A percentile compares a stretch with the other conserved stretches of the same genome.
phyloP scores from a whole-genome alignment of 1,284 basidiomycete species.

The Cystobasidium slooffiae region DNA sequence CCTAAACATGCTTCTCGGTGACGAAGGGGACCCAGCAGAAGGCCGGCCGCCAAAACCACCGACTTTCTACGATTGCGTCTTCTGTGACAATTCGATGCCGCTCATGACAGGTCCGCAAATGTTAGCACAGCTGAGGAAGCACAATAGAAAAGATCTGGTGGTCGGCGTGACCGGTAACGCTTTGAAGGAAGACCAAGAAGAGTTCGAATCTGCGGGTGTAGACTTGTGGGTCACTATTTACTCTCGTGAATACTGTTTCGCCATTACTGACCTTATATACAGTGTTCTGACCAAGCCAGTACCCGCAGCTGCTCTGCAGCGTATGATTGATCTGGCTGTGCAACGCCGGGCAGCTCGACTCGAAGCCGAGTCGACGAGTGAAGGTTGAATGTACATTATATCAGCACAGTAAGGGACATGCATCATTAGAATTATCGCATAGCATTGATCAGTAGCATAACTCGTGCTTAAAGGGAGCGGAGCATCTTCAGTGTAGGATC shows the following conservation, averaged over 20 bases:
- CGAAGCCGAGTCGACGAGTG: not conserved
- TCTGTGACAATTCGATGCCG: constrained; percentile 55
- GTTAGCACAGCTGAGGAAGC: constrained; percentile 33
- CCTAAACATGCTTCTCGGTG: constrained; percentile 69
- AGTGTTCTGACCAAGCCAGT: constrained; percentile 15
- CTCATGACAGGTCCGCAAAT: constrained; percentile 46
- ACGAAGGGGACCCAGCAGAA: not conserved
- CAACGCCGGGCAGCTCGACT: not conserved
- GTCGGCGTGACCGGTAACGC: constrained; percentile 51
- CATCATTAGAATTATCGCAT: not conserved
- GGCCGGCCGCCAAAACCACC: not conserved
- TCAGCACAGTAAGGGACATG: not conserved
- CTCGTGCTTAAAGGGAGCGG: not conserved
- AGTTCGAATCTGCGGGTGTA: constrained; percentile 10
- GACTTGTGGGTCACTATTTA: constrained; percentile 8
- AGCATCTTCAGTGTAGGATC: not conserved
- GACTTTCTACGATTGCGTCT: not conserved
- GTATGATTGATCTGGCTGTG: constrained; percentile 15
- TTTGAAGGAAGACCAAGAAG: constrained; percentile 39
- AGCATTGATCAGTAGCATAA: not conserved
- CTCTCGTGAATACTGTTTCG: not conserved
- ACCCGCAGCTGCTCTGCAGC: constrained; percentile 7
- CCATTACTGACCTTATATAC: not conserved
- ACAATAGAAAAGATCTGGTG: constrained; percentile 47
- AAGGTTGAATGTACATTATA: not conserved